phyloP scores from a whole-genome alignment of 352 stramenopile genomes.

The Phytophthora aleatoria region DNA sequence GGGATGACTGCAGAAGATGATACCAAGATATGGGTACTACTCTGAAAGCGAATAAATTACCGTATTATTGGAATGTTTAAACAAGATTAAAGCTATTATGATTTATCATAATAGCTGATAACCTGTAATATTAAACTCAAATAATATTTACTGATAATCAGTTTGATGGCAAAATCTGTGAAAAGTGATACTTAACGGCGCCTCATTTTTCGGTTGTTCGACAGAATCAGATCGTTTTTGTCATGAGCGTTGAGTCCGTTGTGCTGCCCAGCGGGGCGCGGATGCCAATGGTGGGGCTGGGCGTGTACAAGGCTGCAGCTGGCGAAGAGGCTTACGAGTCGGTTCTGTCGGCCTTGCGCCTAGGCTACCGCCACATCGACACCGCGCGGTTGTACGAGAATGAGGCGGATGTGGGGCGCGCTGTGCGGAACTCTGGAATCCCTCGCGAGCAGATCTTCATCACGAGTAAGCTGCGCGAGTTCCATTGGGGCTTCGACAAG shows the following conservation, averaged over 20 bases:
- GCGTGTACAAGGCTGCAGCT: constrained; percentile 45
- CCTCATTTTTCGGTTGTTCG: neutral
- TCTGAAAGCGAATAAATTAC: neutral
- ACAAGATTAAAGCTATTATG: no score
- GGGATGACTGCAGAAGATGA: neutral
- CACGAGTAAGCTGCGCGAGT: constrained; percentile 73
- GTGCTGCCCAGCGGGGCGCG: constrained; percentile 38
- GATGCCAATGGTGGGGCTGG: constrained; percentile 51
- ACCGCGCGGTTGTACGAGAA: constrained; percentile 87
- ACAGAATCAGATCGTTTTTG: constrained; percentile 7
- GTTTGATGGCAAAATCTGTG: neutral
- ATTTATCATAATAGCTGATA: neutral
- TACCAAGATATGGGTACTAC: neutral
- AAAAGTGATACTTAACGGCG: neutral
- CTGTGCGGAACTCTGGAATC: constrained; percentile 61
- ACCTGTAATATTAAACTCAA: neutral
- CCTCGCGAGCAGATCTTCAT: constrained; percentile 74
- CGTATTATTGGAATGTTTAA: no score
- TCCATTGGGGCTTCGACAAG: constrained; percentile 73
- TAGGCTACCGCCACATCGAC: constrained; percentile 88
- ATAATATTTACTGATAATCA: neutral
- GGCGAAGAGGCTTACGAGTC: constrained; percentile 42
- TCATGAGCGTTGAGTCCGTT: constrained; percentile 23
- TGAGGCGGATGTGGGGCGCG: constrained; percentile 73
- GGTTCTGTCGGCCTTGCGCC: constrained; percentile 48